Conservation (phyloP, 1,139 yeast species). For the Yamadazyma triangularis region DNA sequence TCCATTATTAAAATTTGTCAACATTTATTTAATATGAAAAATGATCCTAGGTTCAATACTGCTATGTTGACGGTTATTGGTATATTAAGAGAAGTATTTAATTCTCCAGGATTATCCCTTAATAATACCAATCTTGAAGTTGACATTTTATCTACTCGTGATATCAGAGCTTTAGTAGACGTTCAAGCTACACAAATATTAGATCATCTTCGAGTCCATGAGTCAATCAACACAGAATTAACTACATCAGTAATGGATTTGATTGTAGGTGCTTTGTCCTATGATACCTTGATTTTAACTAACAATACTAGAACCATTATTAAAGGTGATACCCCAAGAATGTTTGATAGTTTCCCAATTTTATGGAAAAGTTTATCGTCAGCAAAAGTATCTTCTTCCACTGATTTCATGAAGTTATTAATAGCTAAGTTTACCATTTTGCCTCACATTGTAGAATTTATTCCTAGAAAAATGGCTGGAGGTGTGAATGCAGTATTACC, state of each 20-base stretch:
- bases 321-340: conserved; percentile 31
- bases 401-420: neutral
- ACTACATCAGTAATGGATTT: conserved; percentile 23
- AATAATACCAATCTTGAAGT: conserved; percentile 9
- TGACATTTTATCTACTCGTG: conserved; percentile 21
- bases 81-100: conserved; percentile 3
- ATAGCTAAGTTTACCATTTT: neutral
- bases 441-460: conserved; percentile 30
- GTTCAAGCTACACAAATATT: conserved; percentile 10
- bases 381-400: conserved; percentile 21
- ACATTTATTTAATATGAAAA: conserved; percentile 4
- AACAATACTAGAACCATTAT: conserved; percentile 47
- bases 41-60: conserved; percentile 1
- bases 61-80: neutral
- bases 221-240: neutral
- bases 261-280: conserved; percentile 43
- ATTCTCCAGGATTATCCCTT: neutral
- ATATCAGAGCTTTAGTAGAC: conserved; percentile 33
- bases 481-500: conserved; percentile 16
- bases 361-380: conserved; percentile 35
- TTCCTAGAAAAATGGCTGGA: conserved; percentile 21
- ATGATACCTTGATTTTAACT: conserved; percentile 55
- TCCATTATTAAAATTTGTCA: conserved; percentile 5
- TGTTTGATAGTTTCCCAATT: conserved; percentile 42
- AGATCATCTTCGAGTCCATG: neutral